Conservation (phyloP, 768 basidiomycete species). For the Hypsizygus marmoreus region DNA sequence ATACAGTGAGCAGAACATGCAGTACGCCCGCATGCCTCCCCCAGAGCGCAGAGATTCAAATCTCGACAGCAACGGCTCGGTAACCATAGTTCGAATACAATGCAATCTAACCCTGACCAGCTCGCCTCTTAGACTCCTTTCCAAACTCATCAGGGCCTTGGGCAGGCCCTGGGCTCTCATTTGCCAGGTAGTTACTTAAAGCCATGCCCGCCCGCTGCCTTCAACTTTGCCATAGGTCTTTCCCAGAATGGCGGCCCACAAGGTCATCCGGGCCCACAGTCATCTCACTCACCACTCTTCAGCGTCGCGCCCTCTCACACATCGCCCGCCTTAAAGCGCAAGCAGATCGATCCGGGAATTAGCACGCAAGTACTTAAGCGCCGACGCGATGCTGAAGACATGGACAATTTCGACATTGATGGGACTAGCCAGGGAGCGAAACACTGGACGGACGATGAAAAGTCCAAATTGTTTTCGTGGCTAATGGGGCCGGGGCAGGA, state of each 20-base stretch:
- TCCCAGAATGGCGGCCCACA: constrained; percentile 32
- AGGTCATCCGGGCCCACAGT: constrained; percentile 32
- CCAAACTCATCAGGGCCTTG: constrained; percentile 58
- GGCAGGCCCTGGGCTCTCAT: constrained; percentile 61
- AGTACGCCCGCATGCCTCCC: constrained; percentile 59
- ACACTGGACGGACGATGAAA: constrained; percentile 86
- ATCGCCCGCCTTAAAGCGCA: constrained; percentile 51
- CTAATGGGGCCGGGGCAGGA: constrained; percentile 72
- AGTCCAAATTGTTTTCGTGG: constrained; percentile 76
- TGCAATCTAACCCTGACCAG: constrained; percentile 27
- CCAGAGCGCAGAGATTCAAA: constrained; percentile 55
- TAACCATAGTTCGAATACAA: constrained; percentile 36
- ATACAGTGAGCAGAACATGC: constrained; percentile 58
- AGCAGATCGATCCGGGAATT: constrained; percentile 44
- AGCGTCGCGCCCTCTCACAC: constrained; percentile 30
- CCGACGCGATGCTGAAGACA: constrained; percentile 45
- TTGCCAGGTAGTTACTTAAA: constrained; percentile 39
- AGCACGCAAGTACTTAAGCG: constrained; percentile 44
- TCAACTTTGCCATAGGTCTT: constrained; percentile 39
- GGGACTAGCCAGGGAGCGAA: constrained; percentile 65
- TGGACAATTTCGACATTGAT: constrained; percentile 46
- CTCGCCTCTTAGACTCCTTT: constrained; percentile 47
- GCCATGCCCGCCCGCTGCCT: constrained; percentile 23
- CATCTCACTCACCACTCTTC: constrained; percentile 42
- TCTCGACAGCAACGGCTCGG: constrained; percentile 61